A percentile compares a stretch with the other conserved stretches of the same genome.
Evolutionary conservation across 495 filamentous ascomycete genomes (phyloP).

Genomic region (Immersiella caudata): DNA sequence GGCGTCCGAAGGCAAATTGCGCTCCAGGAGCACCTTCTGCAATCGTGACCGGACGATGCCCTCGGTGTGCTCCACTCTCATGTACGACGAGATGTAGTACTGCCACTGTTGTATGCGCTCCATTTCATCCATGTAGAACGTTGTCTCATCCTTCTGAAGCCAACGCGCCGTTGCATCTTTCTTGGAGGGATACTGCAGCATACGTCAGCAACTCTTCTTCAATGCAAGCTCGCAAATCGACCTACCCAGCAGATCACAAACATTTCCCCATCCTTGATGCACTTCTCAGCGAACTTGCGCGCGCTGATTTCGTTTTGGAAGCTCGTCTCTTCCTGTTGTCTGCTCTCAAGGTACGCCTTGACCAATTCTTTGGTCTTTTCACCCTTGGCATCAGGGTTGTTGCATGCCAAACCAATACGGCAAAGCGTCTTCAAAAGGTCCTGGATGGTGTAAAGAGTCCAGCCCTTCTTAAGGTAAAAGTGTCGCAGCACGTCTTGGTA

Average conservation of each 20-base stretch:
- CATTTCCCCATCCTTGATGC: constrained; percentile 85
- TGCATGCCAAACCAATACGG: constrained; percentile 73
- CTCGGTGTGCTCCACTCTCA: constrained; percentile 86
- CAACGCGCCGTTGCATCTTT: constrained; percentile 67
- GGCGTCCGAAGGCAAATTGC: constrained; percentile 66
- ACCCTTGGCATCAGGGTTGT: constrained; percentile 73
- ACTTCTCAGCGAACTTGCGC: constrained; percentile 82
- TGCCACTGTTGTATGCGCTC: constrained; percentile 70
- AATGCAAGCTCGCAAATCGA: constrained; percentile 23
- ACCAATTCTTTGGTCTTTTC: constrained; percentile 89
- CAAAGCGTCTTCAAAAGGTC: constrained; percentile 77
- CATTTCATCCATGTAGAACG: constrained; percentile 69
- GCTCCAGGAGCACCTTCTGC: constrained; percentile 68
- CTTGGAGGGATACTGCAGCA: constrained; percentile 55
- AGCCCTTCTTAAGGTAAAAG: constrained; percentile 85
- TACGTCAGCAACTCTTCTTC: constrained; percentile 1
- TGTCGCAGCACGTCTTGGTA: constrained; percentile 89
- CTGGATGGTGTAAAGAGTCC: constrained; percentile 86
- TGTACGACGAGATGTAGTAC: constrained; percentile 91
- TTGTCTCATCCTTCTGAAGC: constrained; percentile 78
- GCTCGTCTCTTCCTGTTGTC: constrained; percentile 77
- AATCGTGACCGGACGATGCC: constrained; percentile 68
- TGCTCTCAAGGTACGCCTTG: constrained; percentile 78
- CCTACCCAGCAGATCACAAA: constrained; percentile 85
- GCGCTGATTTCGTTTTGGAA: constrained; percentile 82